A percentile compares a stretch with the other conserved stretches of the same genome.
Evolutionary conservation across 345 rosid species (phyloP).

Genomic region (Dimocarpus longan): DNA sequence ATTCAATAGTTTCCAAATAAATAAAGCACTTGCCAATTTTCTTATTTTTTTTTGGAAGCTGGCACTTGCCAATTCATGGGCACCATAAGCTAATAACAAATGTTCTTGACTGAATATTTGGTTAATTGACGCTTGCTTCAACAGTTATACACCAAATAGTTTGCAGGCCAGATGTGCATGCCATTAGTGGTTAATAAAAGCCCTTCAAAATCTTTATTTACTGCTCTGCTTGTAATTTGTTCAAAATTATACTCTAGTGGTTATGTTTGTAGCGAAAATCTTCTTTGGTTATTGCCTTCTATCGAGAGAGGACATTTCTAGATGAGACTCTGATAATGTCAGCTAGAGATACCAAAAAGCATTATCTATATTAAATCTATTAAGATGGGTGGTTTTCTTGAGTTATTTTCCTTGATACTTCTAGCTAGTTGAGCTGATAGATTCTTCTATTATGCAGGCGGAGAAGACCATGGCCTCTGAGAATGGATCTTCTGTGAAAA

Average conservation of each 20-base stretch:
- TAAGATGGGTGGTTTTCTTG: neutral
- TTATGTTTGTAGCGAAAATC: neutral
- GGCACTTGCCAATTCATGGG: neutral
- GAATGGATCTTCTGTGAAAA: slow-evolving; percentile 27
- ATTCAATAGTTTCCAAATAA: no score
- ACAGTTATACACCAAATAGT: no score
- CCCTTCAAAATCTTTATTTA: neutral
- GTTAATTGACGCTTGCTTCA: no score
- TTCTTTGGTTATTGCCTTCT: neutral
- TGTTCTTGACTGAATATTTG: neutral
- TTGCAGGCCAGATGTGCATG: no score
- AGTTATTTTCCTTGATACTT: neutral
- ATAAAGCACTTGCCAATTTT: neutral
- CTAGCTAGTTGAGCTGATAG: neutral
- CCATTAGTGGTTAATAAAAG: no score
- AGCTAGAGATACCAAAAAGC: neutral
- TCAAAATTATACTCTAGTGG: neutral
- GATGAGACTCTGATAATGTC: neutral
- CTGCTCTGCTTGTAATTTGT: neutral
- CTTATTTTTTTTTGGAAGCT: no score
- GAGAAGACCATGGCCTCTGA: slow-evolving; percentile 28
- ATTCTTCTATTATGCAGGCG: slow-evolving; percentile 27
- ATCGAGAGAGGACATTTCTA: neutral
- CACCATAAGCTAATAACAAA: neutral
- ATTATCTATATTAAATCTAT: neutral